Evolutionary conservation across 2,329 filamentous ascomycete genomes (phyloP).

Genomic region (Tolypocladium pustulatum): DNA sequence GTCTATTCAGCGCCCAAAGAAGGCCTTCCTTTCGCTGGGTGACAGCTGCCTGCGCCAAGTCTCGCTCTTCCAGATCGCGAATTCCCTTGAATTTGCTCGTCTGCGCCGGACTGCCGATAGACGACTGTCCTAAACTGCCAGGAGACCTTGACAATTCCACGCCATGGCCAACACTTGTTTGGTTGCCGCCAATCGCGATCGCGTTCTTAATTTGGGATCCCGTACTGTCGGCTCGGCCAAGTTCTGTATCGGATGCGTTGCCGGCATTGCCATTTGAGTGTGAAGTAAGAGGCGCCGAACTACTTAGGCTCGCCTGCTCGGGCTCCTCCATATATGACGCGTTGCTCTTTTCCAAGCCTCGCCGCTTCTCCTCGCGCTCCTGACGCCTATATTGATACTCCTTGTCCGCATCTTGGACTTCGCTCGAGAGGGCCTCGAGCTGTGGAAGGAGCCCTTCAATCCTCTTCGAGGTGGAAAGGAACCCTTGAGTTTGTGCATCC

Average conservation of each 20-base stretch:
- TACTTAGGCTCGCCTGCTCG: slow-evolving; percentile 41
- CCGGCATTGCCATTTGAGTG: slow-evolving; percentile 33
- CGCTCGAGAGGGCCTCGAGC: slow-evolving; percentile 74
- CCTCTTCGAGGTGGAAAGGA: slow-evolving; percentile 73
- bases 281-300: slow-evolving; percentile 17
- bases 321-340: slow-evolving; percentile 64
- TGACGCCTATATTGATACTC: slow-evolving; percentile 91
- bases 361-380: slow-evolving; percentile 91
- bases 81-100: slow-evolving; percentile 74
- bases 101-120: slow-evolving; percentile 39
- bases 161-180: slow-evolving; percentile 18
- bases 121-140: slow-evolving; percentile 36
- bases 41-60: slow-evolving; percentile 39
- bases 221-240: slow-evolving; percentile 65
- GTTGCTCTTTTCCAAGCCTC: slow-evolving; percentile 80
- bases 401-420: slow-evolving; percentile 91
- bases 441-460: slow-evolving; percentile 82
- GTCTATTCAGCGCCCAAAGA: slow-evolving; percentile 86
- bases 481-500: slow-evolving; percentile 76
- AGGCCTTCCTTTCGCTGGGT: slow-evolving; percentile 83
- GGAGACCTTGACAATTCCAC: slow-evolving; percentile 45
- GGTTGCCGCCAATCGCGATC: slow-evolving; percentile 31
- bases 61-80: slow-evolving; percentile 81
- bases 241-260: slow-evolving; percentile 54
- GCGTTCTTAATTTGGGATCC: slow-evolving; percentile 53